Base-by-base conservation (phyloP, 441 rosid genomes). In the Euphorbia celastroides region DNA sequence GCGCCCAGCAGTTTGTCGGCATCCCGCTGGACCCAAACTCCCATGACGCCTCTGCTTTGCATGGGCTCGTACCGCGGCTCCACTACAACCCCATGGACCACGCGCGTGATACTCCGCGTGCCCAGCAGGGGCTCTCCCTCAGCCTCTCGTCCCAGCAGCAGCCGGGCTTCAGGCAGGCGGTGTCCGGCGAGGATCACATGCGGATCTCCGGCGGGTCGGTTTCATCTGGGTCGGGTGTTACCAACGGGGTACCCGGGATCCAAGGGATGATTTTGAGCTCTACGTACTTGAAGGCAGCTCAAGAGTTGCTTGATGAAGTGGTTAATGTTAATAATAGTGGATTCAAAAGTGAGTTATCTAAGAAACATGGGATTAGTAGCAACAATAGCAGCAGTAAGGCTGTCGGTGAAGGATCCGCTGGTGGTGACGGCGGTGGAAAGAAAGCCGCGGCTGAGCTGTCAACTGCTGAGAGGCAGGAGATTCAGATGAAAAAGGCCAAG, bases 401-500 rank as follows among this genome's bases (percentile, higher is more conserved):
- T 57, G 69, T 64, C n/a, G 88, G 82, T 70, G 96, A 82, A 11
- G 92, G 79, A 38, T 77, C 85, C 0, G 80, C 69, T 27, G 81
- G 75, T 13, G 7, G 42, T 13, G 90, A 80, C 27, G 72, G 72
- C 22, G 79, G 73, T 8, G 83, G 86, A 23, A 90, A 83, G 75
- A 78, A 80, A 17, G 74, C 79, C 7, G 74, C 79, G 5, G 74
- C 80, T 16, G 97, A 93, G 71, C 83, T 89, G 23, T 74, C 83
- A 41, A 88, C 92, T 17, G 92, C 88, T 3, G 98, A 93, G 82
- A 89, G 95, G 60, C 98, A 93, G 70, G 98, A 93, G 67, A 83
- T 90, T 87, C 98, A 93, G 88, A 89, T 88, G 96, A 93, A 86
- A 84, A 93, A 93, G 80, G 98, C 96, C 5, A 93, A 90, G 78